Base-by-base conservation (phyloP, 768 basidiomycete genomes). In the Pholiota molesta region DNA sequence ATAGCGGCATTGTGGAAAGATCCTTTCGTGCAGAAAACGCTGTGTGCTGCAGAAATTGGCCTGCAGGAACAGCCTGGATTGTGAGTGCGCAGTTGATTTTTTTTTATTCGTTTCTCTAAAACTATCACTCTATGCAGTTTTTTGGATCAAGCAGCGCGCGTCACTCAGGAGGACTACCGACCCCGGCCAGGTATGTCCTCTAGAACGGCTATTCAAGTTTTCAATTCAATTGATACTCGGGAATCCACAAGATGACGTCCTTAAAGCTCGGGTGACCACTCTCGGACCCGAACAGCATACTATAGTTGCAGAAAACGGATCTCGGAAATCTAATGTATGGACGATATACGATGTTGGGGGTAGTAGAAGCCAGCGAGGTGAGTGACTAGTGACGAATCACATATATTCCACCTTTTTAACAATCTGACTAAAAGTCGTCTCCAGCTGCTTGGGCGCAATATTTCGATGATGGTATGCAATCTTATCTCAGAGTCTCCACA, bases 261-360 rank as follows among this genome's bases (percentile, higher is more conserved):
- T 91, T 52, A 84, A 83, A 55, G 86, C 87, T 16, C 81, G 88
- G 55, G 77, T 91, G 40, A 81, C 82, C 52, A 90, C 89, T 0
- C 73, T 85, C 40, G 87, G 88, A 3, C 85, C 88, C 4, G 87
- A 89, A 65, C 86, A 89, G 69, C 86, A 89, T 63, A 76, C 75
- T 8, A 80, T 90, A 53, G 69, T 76, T 3, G 76, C 86, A 63
- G 85, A 88, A 69, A 63, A 52, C 52, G 65, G 62, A 4, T 52
- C 64, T 26, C 74, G 77, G 31, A 72, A 67, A 17, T 76, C 80
- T 0, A 79, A 78, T 53, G 71, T 82, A 19, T 90, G 88, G 87
- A 77, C 82, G 7, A 83, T 90, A 42, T 89, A 88, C 67, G 89
- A 91, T 63, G 84, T 90, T 17, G 86, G 87, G 23, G 89, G 88